Base-by-base conservation (phyloP, 768 basidiomycete species). In the Calocera cornea region DNA sequence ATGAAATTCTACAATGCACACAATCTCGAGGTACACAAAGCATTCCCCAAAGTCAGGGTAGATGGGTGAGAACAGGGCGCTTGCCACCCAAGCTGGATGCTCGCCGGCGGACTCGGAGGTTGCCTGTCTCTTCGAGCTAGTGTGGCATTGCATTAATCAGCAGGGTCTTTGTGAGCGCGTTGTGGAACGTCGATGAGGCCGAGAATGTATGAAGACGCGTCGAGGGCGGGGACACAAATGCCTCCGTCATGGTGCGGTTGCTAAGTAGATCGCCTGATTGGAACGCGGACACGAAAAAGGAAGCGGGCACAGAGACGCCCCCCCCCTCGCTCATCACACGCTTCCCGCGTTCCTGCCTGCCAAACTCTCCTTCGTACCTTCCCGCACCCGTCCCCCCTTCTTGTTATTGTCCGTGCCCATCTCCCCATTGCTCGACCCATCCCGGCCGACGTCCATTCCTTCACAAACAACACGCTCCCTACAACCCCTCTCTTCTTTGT, bases 201-300 rank as follows among this genome's bases (percentile, higher is more conserved):
- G 36, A 38, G 36, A 38, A 38, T 38, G 36, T 38, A 38, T 38
- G 36, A 38, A 38, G 36, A 38, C 36, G 36, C 36, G 36, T 38
- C 14, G 36, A 38, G n/a, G n/a, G n/a, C n/a, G n/a, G n/a, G n/a
- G n/a, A n/a, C 40, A 10, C 19, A 41, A 60, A 60, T 16, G 31
- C 14, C 16, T 29, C 54, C 54, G 27, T 27, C 8, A 50, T 14
- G 12, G 14, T 16, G 12, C 22, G 54, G 54, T 60, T 60, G 54
- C 54, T 33, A 60, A 29, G 54, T 33, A 5, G 54, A 33, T 60
- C 14, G 31, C 22, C 27, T 60, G 27, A 60, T 60, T 27, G 54
- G 31, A 60, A 60, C 54, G 54, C 54, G 54, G 2, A 19, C 31
- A 27, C 54, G 54, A 60, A 60, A 60, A 60, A 60, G 54, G 54